A percentile compares a stretch with the other conserved stretches of the same genome.
Evolutionary conservation across 2,329 filamentous ascomycete species (phyloP).

Genomic region (Purpureocillium lavendulum): DNA sequence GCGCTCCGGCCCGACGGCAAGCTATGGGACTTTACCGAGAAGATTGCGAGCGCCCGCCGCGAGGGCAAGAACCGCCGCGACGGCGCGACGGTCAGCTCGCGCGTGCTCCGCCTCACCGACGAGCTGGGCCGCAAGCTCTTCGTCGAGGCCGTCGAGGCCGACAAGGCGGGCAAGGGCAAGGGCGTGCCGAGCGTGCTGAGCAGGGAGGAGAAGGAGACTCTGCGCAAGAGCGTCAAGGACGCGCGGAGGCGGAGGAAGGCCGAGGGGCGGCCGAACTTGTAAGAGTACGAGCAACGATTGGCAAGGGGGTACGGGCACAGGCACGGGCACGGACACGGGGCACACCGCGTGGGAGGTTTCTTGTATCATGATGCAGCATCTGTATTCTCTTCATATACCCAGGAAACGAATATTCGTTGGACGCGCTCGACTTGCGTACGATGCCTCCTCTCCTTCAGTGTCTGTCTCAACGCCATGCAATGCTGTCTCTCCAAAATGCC

Average conservation of each 20-base stretch:
- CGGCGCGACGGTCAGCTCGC: conserved; percentile 74
- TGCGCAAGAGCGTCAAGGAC: conserved; percentile 35
- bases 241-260: conserved; percentile 39
- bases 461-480: no score
- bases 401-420: background rate
- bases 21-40: conserved; percentile 87
- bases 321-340: no score
- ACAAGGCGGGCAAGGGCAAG: conserved; percentile 24
- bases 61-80: conserved; percentile 97
- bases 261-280: conserved; percentile 44
- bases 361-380: no score
- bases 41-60: conserved; percentile 71
- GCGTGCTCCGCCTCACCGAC: conserved; percentile 73
- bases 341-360: no score
- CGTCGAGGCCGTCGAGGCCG: conserved; percentile 38
- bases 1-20: conserved; percentile 61
- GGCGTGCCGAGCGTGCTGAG: conserved; percentile 33
- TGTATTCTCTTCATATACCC: conserved; percentile 2
- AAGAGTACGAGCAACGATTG: conserved; percentile 5
- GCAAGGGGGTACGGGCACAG: no score
- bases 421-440: background rate
- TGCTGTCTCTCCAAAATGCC: background rate
- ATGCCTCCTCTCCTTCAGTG: no score
- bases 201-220: conserved; percentile 38
- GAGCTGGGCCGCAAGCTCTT: conserved; percentile 64